Conservation (phyloP, 129 eudicot species). For the Centaurea solstitialis region DNA sequence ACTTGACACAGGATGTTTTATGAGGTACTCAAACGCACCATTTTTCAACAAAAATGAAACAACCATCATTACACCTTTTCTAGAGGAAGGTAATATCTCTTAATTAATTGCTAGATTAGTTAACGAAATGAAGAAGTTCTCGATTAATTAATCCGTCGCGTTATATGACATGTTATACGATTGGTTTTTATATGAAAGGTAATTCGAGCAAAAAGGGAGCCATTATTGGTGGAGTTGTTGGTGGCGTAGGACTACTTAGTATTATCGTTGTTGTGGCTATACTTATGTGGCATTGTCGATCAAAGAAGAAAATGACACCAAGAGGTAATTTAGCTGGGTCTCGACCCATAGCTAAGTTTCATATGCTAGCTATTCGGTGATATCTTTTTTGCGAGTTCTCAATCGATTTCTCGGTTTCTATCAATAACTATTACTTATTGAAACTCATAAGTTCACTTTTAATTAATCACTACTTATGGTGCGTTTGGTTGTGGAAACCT, state of each 20-base stretch:
- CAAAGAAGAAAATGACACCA: constrained; percentile 19
- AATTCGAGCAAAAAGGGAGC: constrained; percentile 47
- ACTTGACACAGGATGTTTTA: constrained; percentile 49
- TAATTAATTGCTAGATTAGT: not conserved
- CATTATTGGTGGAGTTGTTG: constrained; percentile 49
- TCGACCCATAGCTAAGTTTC: not conserved
- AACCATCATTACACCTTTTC: constrained; percentile 35
- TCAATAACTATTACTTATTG: not conserved
- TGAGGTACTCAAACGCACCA: constrained; percentile 44
- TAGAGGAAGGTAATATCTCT: constrained; percentile 30
- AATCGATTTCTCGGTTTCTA: not conserved
- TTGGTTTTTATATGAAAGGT: constrained; percentile 26
- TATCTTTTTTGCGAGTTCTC: no score
- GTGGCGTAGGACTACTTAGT: constrained; percentile 23
- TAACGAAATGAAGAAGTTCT: not conserved
- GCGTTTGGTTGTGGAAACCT: no score
- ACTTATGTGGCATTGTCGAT: constrained; percentile 2
- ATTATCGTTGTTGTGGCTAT: not conserved
- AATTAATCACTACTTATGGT: no score
- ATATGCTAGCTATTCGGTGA: not conserved
- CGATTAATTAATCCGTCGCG: not conserved
- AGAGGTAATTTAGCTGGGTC: constrained; percentile 35
- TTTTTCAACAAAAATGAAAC: constrained; percentile 50
- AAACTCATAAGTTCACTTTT: not conserved
- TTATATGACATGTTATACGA: not conserved